Percentiles rank a stretch among this genome's conserved stretches.
phyloP scores from a whole-genome alignment of 306 rosid genomes.

The Abrus pulchellus region DNA sequence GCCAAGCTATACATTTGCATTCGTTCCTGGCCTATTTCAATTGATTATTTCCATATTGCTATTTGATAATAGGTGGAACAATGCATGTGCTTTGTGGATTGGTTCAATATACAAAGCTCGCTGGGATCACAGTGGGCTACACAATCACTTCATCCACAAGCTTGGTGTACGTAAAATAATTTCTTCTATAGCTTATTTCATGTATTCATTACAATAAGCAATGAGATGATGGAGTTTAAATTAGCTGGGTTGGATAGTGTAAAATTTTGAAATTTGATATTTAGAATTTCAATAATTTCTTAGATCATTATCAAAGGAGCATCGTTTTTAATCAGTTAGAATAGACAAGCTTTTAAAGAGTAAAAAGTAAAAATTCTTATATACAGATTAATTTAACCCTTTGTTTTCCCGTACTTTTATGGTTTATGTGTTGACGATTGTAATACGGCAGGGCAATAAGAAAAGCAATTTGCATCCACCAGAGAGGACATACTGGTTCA shows the following conservation, averaged over 20 bases:
- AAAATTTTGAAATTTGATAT: neutral
- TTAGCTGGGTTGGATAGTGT: neutral
- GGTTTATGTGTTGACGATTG: neutral
- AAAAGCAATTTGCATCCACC: conserved; percentile 63
- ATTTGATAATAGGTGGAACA: conserved; percentile 52
- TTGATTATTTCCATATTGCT: conserved; percentile 16
- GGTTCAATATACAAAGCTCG: conserved; percentile 54
- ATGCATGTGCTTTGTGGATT: conserved; percentile 57
- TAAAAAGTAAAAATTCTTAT: neutral
- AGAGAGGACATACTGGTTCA: conserved; percentile 49
- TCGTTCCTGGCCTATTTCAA: neutral
- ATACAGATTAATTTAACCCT: neutral
- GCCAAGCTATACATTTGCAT: neutral
- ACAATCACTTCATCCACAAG: conserved; percentile 63
- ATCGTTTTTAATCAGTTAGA: neutral
- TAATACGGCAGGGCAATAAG: conserved; percentile 56
- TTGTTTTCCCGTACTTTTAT: neutral
- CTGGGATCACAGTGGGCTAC: conserved; percentile 60
- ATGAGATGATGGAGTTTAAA: neutral
- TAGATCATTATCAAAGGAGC: neutral
- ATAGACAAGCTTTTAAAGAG: neutral
- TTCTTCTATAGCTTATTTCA: neutral
- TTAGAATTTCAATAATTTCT: neutral
- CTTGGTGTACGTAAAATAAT: conserved; percentile 55
- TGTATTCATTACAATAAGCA: neutral